phyloP scores from a whole-genome alignment of 352 stramenopile genomes.

The Elongisporangium anandrum region DNA sequence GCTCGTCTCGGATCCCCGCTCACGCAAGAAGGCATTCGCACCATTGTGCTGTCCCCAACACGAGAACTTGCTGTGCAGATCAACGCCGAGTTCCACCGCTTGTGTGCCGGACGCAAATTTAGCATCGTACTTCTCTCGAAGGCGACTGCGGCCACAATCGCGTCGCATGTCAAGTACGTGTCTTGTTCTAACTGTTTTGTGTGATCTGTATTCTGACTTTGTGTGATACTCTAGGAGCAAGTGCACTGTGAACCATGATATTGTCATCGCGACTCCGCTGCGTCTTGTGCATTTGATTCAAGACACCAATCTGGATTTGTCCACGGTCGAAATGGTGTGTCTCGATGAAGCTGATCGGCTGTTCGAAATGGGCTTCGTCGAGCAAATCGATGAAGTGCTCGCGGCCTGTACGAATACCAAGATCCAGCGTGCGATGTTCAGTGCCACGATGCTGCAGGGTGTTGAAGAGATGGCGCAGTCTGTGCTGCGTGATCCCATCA shows the following conservation, averaged over 20 bases:
- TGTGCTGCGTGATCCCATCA: conserved; percentile 95
- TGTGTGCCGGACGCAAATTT: conserved; percentile 86
- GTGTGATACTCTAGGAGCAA: conserved; percentile 49
- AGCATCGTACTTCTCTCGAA: conserved; percentile 91
- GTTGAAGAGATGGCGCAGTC: conserved; percentile 95
- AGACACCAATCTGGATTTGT: conserved; percentile 78
- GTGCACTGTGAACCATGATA: conserved; percentile 86
- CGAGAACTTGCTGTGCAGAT: conserved; percentile 98
- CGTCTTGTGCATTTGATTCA: conserved; percentile 91
- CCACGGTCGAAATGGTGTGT: conserved; percentile 92
- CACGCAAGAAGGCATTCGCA: conserved; percentile 78
- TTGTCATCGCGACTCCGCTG: conserved; percentile 96
- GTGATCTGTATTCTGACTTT: not conserved
- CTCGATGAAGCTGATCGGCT: conserved; percentile 99
- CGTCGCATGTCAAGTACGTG: conserved; percentile 59
- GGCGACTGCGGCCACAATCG: conserved; percentile 82
- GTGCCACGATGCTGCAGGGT: conserved; percentile 94
- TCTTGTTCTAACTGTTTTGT: not conserved
- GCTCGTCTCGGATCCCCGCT: conserved; percentile 51
- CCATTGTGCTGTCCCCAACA: conserved; percentile 95
- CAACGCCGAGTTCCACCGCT: conserved; percentile 91
- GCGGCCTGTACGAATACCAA: conserved; percentile 81
- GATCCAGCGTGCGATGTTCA: conserved; percentile 96
- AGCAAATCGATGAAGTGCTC: conserved; percentile 98
- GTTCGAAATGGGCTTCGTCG: conserved; percentile 95